Evolutionary conservation across 2,329 filamentous ascomycete species (phyloP).

Genomic region (Talaromyces atroroseus): DNA sequence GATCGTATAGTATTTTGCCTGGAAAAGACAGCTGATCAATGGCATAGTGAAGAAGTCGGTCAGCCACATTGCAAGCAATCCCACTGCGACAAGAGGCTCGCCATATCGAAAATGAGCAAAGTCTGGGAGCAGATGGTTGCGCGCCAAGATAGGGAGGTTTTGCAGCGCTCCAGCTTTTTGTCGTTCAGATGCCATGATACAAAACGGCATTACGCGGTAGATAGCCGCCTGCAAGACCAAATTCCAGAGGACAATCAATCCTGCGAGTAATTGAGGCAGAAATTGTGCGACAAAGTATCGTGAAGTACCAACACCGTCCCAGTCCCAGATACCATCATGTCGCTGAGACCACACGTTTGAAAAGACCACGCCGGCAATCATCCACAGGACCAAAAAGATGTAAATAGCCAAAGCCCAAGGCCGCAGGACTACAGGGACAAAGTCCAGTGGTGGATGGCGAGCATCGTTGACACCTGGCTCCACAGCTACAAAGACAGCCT

Average conservation of each 20-base stretch:
- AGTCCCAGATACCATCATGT: slow-evolving; percentile 62
- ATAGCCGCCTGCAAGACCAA: slow-evolving; percentile 69
- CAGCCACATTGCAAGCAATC: slow-evolving; percentile 68
- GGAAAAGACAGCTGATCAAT: slow-evolving; percentile 71
- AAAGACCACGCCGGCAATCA: slow-evolving; percentile 68
- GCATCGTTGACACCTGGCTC: slow-evolving; percentile 37
- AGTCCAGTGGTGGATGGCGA: slow-evolving; percentile 55
- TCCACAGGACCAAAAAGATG: slow-evolving; percentile 58
- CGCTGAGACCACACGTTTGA: slow-evolving; percentile 62
- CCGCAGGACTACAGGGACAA: slow-evolving; percentile 66
- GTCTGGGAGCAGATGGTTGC: slow-evolving; percentile 63
- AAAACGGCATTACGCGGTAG: slow-evolving; percentile 72
- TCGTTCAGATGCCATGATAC: slow-evolving; percentile 64
- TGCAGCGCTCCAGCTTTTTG: slow-evolving; percentile 59
- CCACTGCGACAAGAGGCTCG: slow-evolving; percentile 61
- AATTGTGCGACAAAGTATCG: slow-evolving; percentile 84
- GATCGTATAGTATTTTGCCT: slow-evolving; percentile 57
- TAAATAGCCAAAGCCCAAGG: slow-evolving; percentile 58
- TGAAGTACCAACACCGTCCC: slow-evolving; percentile 62
- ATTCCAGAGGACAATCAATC: slow-evolving; percentile 67
- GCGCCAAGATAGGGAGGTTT: slow-evolving; percentile 54
- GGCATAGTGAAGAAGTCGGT: slow-evolving; percentile 69
- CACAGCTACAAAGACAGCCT: slow-evolving; percentile 46
- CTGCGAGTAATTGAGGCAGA: slow-evolving; percentile 71
- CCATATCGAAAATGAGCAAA: slow-evolving; percentile 64